Base-by-base conservation (phyloP, 2,329 filamentous ascomycete species). In the Chrysoporthe cubensis region DNA sequence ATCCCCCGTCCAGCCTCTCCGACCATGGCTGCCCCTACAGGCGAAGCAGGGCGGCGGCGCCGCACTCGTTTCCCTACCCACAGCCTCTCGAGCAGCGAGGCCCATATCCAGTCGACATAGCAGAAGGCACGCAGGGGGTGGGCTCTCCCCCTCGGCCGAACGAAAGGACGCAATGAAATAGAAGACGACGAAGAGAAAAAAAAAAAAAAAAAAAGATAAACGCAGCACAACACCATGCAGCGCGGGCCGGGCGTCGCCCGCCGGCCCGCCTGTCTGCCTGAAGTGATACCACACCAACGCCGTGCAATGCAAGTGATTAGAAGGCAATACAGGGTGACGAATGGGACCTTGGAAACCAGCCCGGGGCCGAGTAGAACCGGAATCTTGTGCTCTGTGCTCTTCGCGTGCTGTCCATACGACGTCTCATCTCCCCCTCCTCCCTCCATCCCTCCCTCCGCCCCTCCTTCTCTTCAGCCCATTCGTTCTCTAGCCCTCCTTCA, bases 291-390 rank as follows among this genome's bases (percentile, higher is more conserved):
- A 50, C 46, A 40, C 21, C 40, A 65, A 65, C 62, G 62, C 62
- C 62, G 62, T 65, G 43, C 62, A 59, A 65, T 65, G 62, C 62
- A 58, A 48, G 43, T 65, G 18, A 65, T 65, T 65, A 65, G 18
- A 46, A 65, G 32, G 26, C 14, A 37, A 21, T 58, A 58, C 18
- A 7, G 52, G 4, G 9, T 40, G 14, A 52, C 11, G 18, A 63
- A 14, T 26, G 26, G 26, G 26, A 26, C 26, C 40, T 34, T 9
- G 52, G 54, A 48, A 11, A 58, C 52, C 52, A 58, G 52, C 14
- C 34, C 52, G 40, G 62, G 26, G 50, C 62, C 62, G 21, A 64
- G 40, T 64, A n/a, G 37, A 14, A 14, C 16, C 46, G 2, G 11
- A 16, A 11, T 26, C n/a, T 21, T 37, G 34, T 59, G 16, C 34